Base-by-base conservation (phyloP, 495 filamentous ascomycete species). In the Penicillium cosmopolitanum region DNA sequence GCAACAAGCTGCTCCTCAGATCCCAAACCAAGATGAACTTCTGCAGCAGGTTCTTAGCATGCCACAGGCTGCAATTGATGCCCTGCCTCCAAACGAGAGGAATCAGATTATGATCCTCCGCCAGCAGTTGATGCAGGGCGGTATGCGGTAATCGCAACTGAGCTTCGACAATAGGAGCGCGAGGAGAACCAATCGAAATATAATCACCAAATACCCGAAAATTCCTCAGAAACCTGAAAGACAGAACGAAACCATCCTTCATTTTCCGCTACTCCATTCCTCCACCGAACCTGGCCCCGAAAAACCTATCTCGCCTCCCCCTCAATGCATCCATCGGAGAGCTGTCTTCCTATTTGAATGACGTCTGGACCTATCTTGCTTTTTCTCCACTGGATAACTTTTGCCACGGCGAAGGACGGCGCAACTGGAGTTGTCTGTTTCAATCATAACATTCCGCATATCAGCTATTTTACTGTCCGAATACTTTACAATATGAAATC, bases 21-120 rank as follows among this genome's bases (percentile, higher is more conserved):
- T 77, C 13, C 78, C 82, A 34, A 79, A 84, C 47, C 82, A 87
- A 47, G 87, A 89, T 16, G 83, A 86, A 54, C 75, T 94, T 51
- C 82, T 96, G 66, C 82, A 87, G 55, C 87, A 90, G 53, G 88
- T 96, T 9, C 74, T 96, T 72, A 82, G 70, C 50, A 84, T 97
- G 80, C 82, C 91, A 11, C 86, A 89, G 61, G 82, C 88, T 55
- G 81, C 85, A 53, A 90, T 97, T 64, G 87, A 93, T 70, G 81
- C 84, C 44, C 74, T 97, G 16, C 87, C 89, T 6, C 87, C 90
- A 18, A 80, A 80, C 28, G 86, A 93, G 60, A 80, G 90, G 36
- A 83, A 80, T 42, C 92, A 97, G 71, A 87, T 96, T 50, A 81
- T 96, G 79, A 77, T 85, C 31, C 72, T 96, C 35, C 77, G 86